Evolutionary conservation across 2,329 filamentous ascomycete species (phyloP).

Genomic region (Monosporascus ibericus): DNA sequence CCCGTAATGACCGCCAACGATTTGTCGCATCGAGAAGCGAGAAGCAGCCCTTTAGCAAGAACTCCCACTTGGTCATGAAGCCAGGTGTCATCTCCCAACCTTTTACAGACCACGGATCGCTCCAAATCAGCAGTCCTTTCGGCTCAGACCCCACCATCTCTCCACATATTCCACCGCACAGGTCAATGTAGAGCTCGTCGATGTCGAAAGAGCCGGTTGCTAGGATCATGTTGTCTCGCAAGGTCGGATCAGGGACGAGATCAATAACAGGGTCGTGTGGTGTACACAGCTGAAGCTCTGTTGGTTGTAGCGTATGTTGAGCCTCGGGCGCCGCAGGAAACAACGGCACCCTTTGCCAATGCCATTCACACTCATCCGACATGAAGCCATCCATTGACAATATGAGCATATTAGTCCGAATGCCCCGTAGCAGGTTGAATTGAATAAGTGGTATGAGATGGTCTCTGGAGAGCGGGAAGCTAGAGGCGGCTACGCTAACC

Average conservation of each 20-base stretch:
- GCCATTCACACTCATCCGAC: constrained; percentile 6
- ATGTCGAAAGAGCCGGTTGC: constrained; percentile 5
- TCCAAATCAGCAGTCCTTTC: constrained; percentile 27
- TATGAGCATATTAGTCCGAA: constrained; percentile 25
- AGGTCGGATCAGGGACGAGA: constrained; percentile 12
- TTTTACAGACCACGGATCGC: constrained; percentile 29
- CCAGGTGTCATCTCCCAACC: constrained; percentile 37
- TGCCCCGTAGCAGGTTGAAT: constrained; percentile 31
- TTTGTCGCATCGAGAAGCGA: constrained; percentile 32
- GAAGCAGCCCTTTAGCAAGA: constrained; percentile 31
- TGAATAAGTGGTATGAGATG: constrained; percentile 30
- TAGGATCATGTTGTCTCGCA: constrained; percentile 17
- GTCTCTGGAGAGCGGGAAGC: constrained; percentile 19
- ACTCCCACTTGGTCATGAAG: constrained; percentile 33
- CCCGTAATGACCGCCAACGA: constrained; percentile 27
- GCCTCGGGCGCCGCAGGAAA: constrained; percentile 9
- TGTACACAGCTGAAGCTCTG: constrained; percentile 14
- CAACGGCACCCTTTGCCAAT: constrained; percentile 12
- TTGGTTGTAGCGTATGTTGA: constrained; percentile 18
- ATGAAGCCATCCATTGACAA: constrained; percentile 17
- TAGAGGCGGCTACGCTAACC: no score
- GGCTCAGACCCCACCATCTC: constrained; percentile 5
- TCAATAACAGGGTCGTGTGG: constrained; percentile 20
- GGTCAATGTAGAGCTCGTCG: constrained; percentile 11
- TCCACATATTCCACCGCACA: constrained; percentile 7